Evolutionary conservation across 768 basidiomycete species (phyloP), one percentile per base, ranked within the genome.

Genomic region (Boletus huronensis): DNA sequence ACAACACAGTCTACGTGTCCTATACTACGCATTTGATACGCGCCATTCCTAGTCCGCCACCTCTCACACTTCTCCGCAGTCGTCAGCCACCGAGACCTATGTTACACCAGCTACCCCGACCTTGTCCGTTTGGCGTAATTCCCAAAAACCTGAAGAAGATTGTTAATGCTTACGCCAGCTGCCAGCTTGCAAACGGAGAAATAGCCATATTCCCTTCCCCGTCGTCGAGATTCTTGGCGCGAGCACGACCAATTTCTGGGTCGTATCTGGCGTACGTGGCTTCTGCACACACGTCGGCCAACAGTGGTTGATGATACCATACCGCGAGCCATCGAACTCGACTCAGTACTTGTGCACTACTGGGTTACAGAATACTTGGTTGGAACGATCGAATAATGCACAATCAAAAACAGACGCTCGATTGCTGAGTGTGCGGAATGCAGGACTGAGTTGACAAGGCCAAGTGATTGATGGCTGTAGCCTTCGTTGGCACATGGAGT

Each of bases 1-100:
- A 51, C 45, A 17, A 32, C 52, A 17, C 21, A n/a, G 32, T 26
- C 48, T 58, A 67, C 67, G 67, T 62, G 60, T 54, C 36, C 26
- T 53, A 17, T 41, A 23, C 52, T 54, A 56, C 52, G 56, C 49
- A 29, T 36, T 38, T 14, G n/a, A 29, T 52, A 29, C 32, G 35
- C 21, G 25, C 14, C 34, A 3, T 31, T 45, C 10, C 23, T 45
- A 21, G 29, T 14, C 6, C 13, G 13, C 29, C 26, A 45, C 43
- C 28, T 29, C 29, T n/a, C 55, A 34, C 39, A 10, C 25, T 25
- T 25, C 23, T 28, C 32, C 32, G 55, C 16, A 41, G 23, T 25
- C 19, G 17, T 43, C 34, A 31, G 11, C 32, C 50, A 39, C 6
- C 47, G 23, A 14, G 21, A 32, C 21, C 2, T 19, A 5, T 29